Base-by-base conservation (phyloP, 352 stramenopile genomes). In the Blastocystis sp. region DNA sequence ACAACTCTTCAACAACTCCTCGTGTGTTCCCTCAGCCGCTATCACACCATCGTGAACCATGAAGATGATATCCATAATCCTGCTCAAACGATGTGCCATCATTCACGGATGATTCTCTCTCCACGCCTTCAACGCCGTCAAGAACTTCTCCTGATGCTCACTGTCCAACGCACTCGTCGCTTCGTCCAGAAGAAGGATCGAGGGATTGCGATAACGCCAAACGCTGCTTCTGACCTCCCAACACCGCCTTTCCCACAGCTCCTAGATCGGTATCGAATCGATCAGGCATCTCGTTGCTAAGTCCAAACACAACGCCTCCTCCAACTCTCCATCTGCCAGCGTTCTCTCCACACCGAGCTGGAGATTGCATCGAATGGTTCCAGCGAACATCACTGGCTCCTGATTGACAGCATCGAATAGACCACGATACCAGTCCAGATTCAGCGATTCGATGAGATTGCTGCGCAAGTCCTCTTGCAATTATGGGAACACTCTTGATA, bases 381-480 rank as follows among this genome's bases (percentile, higher is more conserved):
- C 89, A n/a, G 90, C 88, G 75, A 97, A 97, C 14, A 97, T 88
- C 21, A 89, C 88, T 7, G 93, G 93, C 88, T 97, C 93, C 79
- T 97, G 94, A 0, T 87, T 88, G 4, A 98, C 93, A 63, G 93
- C 90, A 18, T 92, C 89, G 84, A 98, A 89, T 46, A 90, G 76
- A 8, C 77, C 72, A n/a, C 91, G 84, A 89, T 61, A 69, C 81
- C 1, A 93, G 89, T 57, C 87, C 42, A 64, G n/a, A n/a, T n/a
- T n/a, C n/a, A n/a, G n/a, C n/a, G n/a, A n/a, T n/a, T n/a, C n/a
- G n/a, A n/a, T n/a, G n/a, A n/a, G n/a, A n/a, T n/a, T n/a, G n/a
- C n/a, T n/a, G n/a, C n/a, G n/a, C n/a, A n/a, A n/a, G n/a, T n/a
- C n/a, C n/a, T n/a, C n/a, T n/a, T n/a, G n/a, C n/a, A n/a, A n/a